Evolutionary conservation across 2,329 filamentous ascomycete genomes (phyloP).

Genomic region (Aspergillus neotritici): DNA sequence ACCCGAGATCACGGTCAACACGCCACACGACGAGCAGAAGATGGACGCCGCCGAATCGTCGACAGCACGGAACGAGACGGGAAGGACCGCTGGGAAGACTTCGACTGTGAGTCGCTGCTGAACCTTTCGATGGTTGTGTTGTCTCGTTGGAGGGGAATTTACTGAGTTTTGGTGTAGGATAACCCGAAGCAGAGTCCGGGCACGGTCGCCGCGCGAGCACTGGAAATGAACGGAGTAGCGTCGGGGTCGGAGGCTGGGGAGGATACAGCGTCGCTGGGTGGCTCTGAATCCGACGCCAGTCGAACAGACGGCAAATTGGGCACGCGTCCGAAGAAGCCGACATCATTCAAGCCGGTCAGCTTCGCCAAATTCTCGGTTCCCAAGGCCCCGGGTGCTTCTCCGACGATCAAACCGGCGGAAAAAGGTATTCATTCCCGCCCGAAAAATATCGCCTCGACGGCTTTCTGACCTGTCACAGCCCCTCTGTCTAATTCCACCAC

Average conservation of each 20-base stretch:
- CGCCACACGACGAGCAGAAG: constrained; percentile 21
- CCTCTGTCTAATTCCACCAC: constrained; percentile 32
- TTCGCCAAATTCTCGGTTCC: constrained; percentile 62
- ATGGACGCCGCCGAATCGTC: constrained; percentile 13
- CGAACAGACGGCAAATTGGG: constrained; percentile 46
- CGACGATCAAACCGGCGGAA: constrained; percentile 48
- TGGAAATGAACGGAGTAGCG: constrained; percentile 37
- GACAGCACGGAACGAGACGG: constrained; percentile 18
- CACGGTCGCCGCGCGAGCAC: constrained; percentile 30
- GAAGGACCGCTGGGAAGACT: constrained; percentile 21
- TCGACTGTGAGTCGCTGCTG: constrained; percentile 27
- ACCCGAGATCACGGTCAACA: constrained; percentile 21
- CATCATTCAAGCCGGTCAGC: constrained; percentile 60
- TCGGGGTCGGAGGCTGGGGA: constrained; percentile 35
- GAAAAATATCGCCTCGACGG: not conserved
- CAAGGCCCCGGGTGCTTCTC: constrained; percentile 53
- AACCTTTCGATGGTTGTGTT: not conserved
- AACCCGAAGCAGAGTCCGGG: constrained; percentile 26
- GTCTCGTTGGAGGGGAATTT: constrained; percentile 6
- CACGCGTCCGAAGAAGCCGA: constrained; percentile 54
- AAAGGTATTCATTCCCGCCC: constrained; percentile 42
- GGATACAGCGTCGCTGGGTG: constrained; percentile 41
- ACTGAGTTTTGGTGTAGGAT: constrained; percentile 23
- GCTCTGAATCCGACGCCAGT: constrained; percentile 60
- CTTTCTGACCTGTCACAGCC: constrained; percentile 18